Evolutionary conservation across 106 monocot species (phyloP).

Genomic region (Acorus gramineus): DNA sequence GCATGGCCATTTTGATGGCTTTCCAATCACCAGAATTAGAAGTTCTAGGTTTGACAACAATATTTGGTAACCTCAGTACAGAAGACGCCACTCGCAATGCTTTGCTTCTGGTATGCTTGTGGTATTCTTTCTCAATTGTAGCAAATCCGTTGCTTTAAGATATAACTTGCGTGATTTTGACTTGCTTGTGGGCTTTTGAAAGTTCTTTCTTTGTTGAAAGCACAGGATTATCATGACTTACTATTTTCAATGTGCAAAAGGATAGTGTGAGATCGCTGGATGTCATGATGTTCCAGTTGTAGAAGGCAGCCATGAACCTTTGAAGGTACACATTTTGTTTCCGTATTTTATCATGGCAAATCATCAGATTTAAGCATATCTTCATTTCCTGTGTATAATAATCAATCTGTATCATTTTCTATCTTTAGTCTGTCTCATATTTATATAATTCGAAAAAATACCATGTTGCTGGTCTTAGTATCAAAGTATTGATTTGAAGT

Average conservation of each 20-base stretch:
- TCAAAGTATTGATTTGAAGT: no score
- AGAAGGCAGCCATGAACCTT: slow-evolving; percentile 66
- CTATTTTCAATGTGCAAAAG: slow-evolving; percentile 32
- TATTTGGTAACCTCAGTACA: slow-evolving; percentile 71
- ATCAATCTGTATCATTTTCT: no score
- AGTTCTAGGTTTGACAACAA: slow-evolving; percentile 79
- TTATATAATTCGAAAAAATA: no score
- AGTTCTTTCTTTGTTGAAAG: slow-evolving; percentile 1
- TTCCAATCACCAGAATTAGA: slow-evolving; percentile 66
- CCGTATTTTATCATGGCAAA: no score
- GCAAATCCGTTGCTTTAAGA: neutral
- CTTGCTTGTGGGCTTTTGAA: neutral
- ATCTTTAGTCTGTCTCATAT: no score
- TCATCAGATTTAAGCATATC: no score
- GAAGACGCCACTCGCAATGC: slow-evolving; percentile 77
- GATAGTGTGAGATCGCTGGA: slow-evolving; percentile 87
- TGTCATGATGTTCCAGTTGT: slow-evolving; percentile 61
- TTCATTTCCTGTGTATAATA: no score
- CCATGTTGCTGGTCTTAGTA: no score
- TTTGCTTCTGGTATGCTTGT: slow-evolving; percentile 53
- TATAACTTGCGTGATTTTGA: no score
- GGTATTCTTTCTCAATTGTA: slow-evolving; percentile 6
- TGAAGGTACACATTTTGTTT: slow-evolving; percentile 53
- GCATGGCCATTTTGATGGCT: slow-evolving; percentile 95
- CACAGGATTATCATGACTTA: slow-evolving; percentile 14